These are phyloP conservation scores for Lactarius indigo DNA, from an alignment of 768 basidiomycete genomes.

Conservation along the genomic window DNA sequence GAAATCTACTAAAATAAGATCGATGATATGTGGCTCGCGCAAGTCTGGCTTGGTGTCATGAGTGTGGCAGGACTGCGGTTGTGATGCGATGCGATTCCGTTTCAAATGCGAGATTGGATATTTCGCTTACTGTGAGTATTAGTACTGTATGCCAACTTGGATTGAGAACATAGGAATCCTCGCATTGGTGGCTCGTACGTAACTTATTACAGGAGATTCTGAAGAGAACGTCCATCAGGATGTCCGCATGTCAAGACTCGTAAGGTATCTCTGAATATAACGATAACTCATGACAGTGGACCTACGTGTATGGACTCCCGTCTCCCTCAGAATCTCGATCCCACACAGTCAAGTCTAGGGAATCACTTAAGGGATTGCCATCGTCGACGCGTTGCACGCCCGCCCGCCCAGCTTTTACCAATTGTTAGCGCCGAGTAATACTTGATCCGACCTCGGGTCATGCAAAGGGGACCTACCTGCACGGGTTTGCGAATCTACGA, in stretches of 20 bases:
- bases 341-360: constrained; percentile 17
- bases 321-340: neutral
- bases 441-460: constrained; percentile 30
- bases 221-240: constrained; percentile 45
- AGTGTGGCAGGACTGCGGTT: too few relatives aligned
- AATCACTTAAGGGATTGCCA: constrained; percentile 2
- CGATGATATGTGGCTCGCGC: too few relatives aligned
- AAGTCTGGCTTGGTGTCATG: too few relatives aligned
- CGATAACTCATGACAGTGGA: constrained; percentile 37
- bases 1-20: too few relatives aligned
- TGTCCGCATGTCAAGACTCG: constrained; percentile 42
- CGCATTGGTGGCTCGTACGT: too few relatives aligned
- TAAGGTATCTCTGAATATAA: constrained; percentile 33
- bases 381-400: constrained; percentile 36
- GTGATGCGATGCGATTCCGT: too few relatives aligned
- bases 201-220: too few relatives aligned
- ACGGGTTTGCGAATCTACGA: constrained; percentile 33
- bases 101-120: too few relatives aligned
- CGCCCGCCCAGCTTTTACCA: constrained; percentile 61
- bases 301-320: constrained; percentile 28
- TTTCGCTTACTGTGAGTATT: too few relatives aligned
- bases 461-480: constrained; percentile 35
- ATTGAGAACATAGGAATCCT: too few relatives aligned
- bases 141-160: too few relatives aligned
- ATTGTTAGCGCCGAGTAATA: constrained; percentile 44